Evolutionary conservation across 2,329 filamentous ascomycete genomes (phyloP).

Genomic region (Pestalotiopsis sp.): DNA sequence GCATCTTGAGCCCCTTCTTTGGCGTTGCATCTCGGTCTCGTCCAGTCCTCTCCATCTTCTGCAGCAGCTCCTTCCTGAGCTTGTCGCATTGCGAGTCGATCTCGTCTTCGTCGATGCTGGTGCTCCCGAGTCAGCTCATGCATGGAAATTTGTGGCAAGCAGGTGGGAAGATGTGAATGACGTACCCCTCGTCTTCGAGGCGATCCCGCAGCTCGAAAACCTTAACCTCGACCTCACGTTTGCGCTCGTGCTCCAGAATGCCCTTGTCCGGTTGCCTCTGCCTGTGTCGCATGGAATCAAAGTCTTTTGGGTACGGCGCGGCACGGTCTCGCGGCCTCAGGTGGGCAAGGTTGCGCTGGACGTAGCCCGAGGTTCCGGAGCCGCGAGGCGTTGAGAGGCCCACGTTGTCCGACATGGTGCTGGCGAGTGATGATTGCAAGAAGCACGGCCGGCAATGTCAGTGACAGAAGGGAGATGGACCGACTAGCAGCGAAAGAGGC

Average conservation of each 20-base stretch:
- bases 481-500: too few species aligned
- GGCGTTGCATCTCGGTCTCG: constrained; percentile 35
- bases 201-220: constrained; percentile 87
- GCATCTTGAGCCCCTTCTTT: constrained; percentile 71
- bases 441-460: neutral
- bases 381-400: constrained; percentile 92
- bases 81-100: constrained; percentile 77
- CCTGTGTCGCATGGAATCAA: constrained; percentile 69
- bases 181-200: constrained; percentile 85
- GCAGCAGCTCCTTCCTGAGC: constrained; percentile 63
- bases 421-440: neutral
- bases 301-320: constrained; percentile 73
- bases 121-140: constrained; percentile 15
- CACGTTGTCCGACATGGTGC: constrained; percentile 89
- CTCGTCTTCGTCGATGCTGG: constrained; percentile 79
- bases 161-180: constrained; percentile 9
- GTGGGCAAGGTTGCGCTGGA: constrained; percentile 91
- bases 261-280: constrained; percentile 86
- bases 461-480: neutral
- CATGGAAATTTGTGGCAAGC: neutral
- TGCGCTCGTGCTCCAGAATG: constrained; percentile 91
- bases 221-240: constrained; percentile 88
- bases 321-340: constrained; percentile 79
- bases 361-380: constrained; percentile 94
- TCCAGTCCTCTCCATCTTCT: constrained; percentile 49